Percentiles rank a stretch among this genome's conserved stretches.
Evolutionary conservation across 73 alveolate species (phyloP).

Genomic region (Urostyla sp.): DNA sequence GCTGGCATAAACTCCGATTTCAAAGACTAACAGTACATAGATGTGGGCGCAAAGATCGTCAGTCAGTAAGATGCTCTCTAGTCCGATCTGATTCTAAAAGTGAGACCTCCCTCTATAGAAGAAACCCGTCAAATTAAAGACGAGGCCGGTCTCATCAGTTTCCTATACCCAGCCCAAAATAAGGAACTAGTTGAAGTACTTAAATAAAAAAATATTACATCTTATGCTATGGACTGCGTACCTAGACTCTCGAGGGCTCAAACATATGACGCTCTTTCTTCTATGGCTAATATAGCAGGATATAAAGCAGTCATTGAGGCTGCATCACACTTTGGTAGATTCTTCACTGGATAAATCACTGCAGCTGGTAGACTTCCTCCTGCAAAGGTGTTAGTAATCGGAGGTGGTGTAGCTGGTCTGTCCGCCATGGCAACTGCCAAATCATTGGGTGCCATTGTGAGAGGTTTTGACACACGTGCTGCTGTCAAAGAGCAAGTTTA

Average conservation of each 20-base stretch:
- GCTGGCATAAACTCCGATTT: constrained; percentile 69
- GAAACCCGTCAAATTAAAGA: neutral
- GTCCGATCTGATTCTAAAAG: constrained; percentile 67
- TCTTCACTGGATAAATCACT: constrained; percentile 84
- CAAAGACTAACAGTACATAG: constrained; percentile 60
- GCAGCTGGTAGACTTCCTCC: constrained; percentile 92
- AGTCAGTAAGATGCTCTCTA: constrained; percentile 33
- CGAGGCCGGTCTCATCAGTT: constrained; percentile 24
- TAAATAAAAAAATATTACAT: constrained; percentile 43
- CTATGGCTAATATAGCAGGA: constrained; percentile 80
- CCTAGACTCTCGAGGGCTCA: constrained; percentile 89
- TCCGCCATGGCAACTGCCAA: constrained; percentile 85
- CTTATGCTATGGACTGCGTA: constrained; percentile 80
- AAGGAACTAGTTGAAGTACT: constrained; percentile 46
- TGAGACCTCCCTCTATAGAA: constrained; percentile 65
- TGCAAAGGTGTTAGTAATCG: constrained; percentile 84
- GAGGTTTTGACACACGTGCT: constrained; percentile 76
- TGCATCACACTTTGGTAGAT: constrained; percentile 78
- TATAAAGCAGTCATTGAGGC: constrained; percentile 87
- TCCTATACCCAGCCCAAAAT: constrained; percentile 72
- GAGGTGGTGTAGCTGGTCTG: constrained; percentile 90
- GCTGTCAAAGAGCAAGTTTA: constrained; percentile 75
- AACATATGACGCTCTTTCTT: constrained; percentile 45
- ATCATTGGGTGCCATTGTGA: constrained; percentile 72
- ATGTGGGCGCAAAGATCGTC: constrained; percentile 58